Percentiles rank a stretch among this genome's conserved stretches.
Evolutionary conservation across 2,329 filamentous ascomycete species (phyloP).

Genomic region (Claviceps cyperi): DNA sequence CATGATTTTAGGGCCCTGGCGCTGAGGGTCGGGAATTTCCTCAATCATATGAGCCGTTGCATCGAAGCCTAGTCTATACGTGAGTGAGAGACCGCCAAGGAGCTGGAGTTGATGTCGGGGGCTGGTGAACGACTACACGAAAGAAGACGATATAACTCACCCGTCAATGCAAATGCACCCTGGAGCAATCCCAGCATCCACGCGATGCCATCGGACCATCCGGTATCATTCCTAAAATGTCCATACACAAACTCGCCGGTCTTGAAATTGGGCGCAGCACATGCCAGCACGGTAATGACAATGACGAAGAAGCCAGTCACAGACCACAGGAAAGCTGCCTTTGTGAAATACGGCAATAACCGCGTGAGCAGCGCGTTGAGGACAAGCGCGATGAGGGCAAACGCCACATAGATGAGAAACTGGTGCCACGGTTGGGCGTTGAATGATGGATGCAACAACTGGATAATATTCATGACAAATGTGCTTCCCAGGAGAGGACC

Average conservation of each 20-base stretch:
- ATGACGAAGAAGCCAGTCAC: slow-evolving; percentile 55
- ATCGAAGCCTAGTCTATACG: slow-evolving; percentile 25
- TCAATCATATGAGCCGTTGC: slow-evolving; percentile 37
- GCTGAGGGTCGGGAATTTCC: slow-evolving; percentile 43
- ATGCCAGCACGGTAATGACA: slow-evolving; percentile 53
- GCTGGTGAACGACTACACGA: too few relatives aligned
- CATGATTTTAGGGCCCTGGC: slow-evolving; percentile 52
- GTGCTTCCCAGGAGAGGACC: slow-evolving; percentile 53
- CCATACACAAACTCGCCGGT: slow-evolving; percentile 50
- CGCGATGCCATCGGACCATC: slow-evolving; percentile 53
- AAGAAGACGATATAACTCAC: slow-evolving; percentile 5
- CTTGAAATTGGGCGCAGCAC: slow-evolving; percentile 50
- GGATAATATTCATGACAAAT: slow-evolving; percentile 50
- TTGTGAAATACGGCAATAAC: slow-evolving; percentile 50
- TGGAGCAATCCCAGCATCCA: slow-evolving; percentile 42
- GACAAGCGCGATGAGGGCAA: slow-evolving; percentile 43
- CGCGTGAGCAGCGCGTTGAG: slow-evolving; percentile 48
- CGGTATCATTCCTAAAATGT: slow-evolving; percentile 52
- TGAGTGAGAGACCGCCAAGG: not conserved
- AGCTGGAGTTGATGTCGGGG: not conserved
- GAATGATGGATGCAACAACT: slow-evolving; percentile 44
- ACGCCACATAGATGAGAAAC: slow-evolving; percentile 57
- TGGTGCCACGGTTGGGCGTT: slow-evolving; percentile 51
- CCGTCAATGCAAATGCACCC: slow-evolving; percentile 32
- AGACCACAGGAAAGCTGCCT: slow-evolving; percentile 57